Percentiles rank a stretch among this genome's conserved stretches.
Evolutionary conservation across 2,329 filamentous ascomycete genomes (phyloP).

Genomic region (Tolypocladium pustulatum): DNA sequence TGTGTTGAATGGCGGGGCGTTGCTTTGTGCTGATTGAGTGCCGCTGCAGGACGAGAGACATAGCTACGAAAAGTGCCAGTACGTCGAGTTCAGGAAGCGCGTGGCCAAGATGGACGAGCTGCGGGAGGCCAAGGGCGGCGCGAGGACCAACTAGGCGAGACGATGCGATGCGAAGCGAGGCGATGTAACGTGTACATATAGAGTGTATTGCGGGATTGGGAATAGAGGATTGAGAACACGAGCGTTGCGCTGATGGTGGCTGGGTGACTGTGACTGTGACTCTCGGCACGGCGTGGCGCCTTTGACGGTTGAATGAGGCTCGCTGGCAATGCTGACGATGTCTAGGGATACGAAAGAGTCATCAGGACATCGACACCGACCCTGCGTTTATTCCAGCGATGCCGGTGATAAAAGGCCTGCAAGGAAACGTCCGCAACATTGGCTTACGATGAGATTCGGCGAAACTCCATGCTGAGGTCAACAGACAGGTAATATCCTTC

Average conservation of each 20-base stretch:
- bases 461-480: background rate
- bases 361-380: background rate
- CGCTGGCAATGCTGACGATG: background rate
- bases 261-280: background rate
- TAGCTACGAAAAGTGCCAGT: conserved; percentile 98
- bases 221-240: conserved; percentile 1
- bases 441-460: conserved; percentile 9
- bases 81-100: conserved; percentile 96
- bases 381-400: background rate
- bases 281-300: too few species aligned
- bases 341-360: background rate
- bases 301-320: background rate
- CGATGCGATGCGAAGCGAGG: background rate
- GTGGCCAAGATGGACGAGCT: conserved; percentile 98
- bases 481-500: too few species aligned
- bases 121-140: conserved; percentile 71
- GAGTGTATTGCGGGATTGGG: background rate
- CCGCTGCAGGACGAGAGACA: conserved; percentile 85
- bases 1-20: background rate
- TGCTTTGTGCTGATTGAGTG: conserved; percentile 4
- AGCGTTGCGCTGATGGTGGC: background rate
- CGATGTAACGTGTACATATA: background rate
- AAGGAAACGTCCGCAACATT: conserved; percentile 10
- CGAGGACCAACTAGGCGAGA: conserved; percentile 63
- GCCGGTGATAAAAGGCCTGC: background rate